Evolutionary conservation across 2,329 filamentous ascomycete genomes (phyloP).

Genomic region (Trichoderma semiorbis): DNA sequence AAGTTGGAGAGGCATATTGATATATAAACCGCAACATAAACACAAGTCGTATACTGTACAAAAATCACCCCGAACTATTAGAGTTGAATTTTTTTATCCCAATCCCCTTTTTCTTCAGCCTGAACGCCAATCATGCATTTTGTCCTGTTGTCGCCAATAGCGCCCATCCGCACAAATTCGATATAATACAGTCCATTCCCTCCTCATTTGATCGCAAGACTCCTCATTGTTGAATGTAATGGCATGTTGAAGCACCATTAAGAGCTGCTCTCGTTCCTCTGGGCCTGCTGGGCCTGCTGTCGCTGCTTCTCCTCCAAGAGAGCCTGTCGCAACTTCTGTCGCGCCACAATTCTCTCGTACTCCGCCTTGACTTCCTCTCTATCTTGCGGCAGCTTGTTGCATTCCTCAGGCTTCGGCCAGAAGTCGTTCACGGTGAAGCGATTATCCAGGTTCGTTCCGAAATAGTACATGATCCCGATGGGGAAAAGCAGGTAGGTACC

Average conservation of each 20-base stretch:
- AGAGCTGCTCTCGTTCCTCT: conserved; percentile 27
- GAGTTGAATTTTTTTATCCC: background rate
- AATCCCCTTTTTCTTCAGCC: background rate
- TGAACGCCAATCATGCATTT: conserved; percentile 19
- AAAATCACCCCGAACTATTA: conserved; percentile 3
- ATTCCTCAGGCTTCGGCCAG: conserved; percentile 82
- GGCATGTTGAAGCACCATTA: background rate
- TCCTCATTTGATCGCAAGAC: background rate
- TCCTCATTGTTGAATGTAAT: background rate
- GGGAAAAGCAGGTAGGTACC: conserved; percentile 99
- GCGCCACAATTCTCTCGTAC: conserved; percentile 64
- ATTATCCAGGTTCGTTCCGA: conserved; percentile 94
- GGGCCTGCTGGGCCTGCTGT: conserved; percentile 23
- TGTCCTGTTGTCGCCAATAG: conserved; percentile 3
- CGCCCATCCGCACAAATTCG: background rate
- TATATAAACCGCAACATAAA: conserved; percentile 30
- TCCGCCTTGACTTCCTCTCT: conserved; percentile 80
- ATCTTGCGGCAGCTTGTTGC: conserved; percentile 72
- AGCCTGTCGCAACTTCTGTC: conserved; percentile 71
- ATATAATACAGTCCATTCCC: background rate
- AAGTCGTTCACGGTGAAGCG: conserved; percentile 87
- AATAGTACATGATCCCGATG: conserved; percentile 99
- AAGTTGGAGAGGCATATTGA: conserved; percentile 52
- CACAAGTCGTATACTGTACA: conserved; percentile 15
- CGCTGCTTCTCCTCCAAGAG: conserved; percentile 38